Base-by-base conservation (phyloP, 768 basidiomycete species). In the Dentipellis sp. region DNA sequence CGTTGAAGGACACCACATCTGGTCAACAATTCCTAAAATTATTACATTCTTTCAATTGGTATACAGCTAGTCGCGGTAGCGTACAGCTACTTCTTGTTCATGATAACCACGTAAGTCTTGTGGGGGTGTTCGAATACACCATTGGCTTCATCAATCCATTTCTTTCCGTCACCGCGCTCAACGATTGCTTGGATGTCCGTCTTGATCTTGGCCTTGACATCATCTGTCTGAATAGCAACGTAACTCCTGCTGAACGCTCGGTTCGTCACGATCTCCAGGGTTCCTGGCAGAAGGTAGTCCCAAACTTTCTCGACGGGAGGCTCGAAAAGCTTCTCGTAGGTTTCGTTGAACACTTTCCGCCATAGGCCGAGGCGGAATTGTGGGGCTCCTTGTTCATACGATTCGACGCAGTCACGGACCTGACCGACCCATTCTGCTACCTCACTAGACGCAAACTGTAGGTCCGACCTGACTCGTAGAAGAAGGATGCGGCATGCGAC, bases 201-300 rank as follows among this genome's bases (percentile, higher is more conserved):
- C 21, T 69, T 67, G 36, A 93, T 75, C 42, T 75, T 71, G 12
- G 68, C 67, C 68, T 79, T 86, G 62, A 82, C 78, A n/a, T 77
- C 77, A 1, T 77, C 78, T 2, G 77, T 70, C 37, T 86, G 73
- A 17, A 85, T 68, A 0, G 86, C 76, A 45, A 94, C 82, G 68
- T 94, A 97, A 61, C 90, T 93, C 73, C 94, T 97, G 70, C 84
- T 91, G 56, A 75, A 74, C 2, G 84, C 84, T 51, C 93, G 75
- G 53, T 91, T 75, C 38, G 89, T 70, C 8, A 78, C 82, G n/a
- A 73, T 72, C 10, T 87, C 74, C 36, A 76, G 71, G 1, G 79
- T 83, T 0, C 79, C 75, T 6, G 74, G 72, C 10, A 87, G 67
- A 7, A 68, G 62, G 63, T 84, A 84, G 1, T 64, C 56, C 77